These are phyloP conservation scores for Carpinus fangiana DNA, from an alignment of 306 rosid genomes.

Conservation along the genomic window DNA sequence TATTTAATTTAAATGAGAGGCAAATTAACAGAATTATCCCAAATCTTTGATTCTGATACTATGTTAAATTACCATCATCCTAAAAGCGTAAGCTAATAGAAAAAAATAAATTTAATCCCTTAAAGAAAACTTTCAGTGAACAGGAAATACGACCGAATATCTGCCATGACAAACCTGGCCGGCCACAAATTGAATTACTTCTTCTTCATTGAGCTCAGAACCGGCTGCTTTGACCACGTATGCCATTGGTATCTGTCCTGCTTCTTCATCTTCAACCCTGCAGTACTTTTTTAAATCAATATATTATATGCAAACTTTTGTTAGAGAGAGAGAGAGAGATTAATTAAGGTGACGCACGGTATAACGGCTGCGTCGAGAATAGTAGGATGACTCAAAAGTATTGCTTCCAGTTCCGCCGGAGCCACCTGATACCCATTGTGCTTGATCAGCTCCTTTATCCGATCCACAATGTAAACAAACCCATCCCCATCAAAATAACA, in stretches of 20 bases:
- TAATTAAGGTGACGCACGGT: conserved; percentile 49
- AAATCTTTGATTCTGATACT: no score
- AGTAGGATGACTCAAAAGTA: conserved; percentile 70
- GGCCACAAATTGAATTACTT: conserved; percentile 80
- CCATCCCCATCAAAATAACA: conserved; percentile 72
- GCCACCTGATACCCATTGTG: conserved; percentile 95
- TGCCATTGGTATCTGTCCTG: conserved; percentile 92
- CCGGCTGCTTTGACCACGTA: conserved; percentile 64
- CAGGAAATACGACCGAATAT: not conserved
- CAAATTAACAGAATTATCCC: no score
- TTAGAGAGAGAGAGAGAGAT: conserved; percentile 1
- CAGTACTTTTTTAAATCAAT: not conserved
- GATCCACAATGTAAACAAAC: conserved; percentile 58
- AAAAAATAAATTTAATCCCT: no score
- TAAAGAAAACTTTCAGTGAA: not conserved
- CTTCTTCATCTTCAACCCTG: conserved; percentile 79
- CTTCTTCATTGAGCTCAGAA: conserved; percentile 57
- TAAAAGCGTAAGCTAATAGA: no score
- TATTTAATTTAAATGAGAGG: no score
- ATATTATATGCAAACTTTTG: not conserved
- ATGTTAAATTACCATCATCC: no score
- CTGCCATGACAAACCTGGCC: conserved; percentile 49
- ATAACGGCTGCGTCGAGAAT: conserved; percentile 88
- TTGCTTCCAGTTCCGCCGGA: conserved; percentile 89
- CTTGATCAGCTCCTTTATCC: conserved; percentile 89